Evolutionary conservation across 768 basidiomycete genomes (phyloP), one percentile per base, ranked within the genome.

Genomic region (Pseudohyphozyma bogoriensis): DNA sequence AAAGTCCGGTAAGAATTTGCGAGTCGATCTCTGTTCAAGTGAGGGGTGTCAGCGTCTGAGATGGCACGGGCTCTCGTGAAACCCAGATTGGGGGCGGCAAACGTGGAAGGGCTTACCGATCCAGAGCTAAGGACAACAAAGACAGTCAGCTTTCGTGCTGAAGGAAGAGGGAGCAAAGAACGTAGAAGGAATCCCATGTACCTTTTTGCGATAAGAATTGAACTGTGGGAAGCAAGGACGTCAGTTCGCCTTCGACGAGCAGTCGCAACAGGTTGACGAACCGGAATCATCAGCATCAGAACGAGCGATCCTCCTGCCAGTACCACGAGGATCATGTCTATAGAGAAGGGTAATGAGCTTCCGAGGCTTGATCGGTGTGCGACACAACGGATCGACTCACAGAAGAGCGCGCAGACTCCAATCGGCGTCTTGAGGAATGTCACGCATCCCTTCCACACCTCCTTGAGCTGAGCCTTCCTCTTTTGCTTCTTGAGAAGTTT

Each of bases 251-350:
- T n/a, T n/a, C n/a, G n/a, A n/a, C n/a, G n/a, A n/a, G n/a, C n/a
- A n/a, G n/a, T n/a, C n/a, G n/a, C n/a, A n/a, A n/a, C n/a, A n/a
- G n/a, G n/a, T n/a, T n/a, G n/a, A n/a, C n/a, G n/a, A n/a, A n/a
- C 82, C 72, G 89, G 88, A 47, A 82, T 77, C 70, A 80, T 82
- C 28, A 73, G 75, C 6, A 87, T 74, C 73, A 89, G 84, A 54
- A 89, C 73, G 29, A 49, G 26, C 9, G 24, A 22, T 49, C 24
- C 47, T 7, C 47, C 47, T 16, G n/a, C 22, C 7, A 28, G 16
- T 0, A 84, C 84, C 40, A 85, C 82, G 44, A 82, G 72, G 70
- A 89, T 85, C 87, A 73, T 89, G 28, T 54, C 33, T 13, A 13
- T 18, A 35, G 1, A 10, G 50, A n/a, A 7, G 31, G 20, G 31